These are phyloP conservation scores for Cladosporium colombiae DNA, from an alignment of 2,329 filamentous ascomycete species.

Conservation along the genomic window DNA sequence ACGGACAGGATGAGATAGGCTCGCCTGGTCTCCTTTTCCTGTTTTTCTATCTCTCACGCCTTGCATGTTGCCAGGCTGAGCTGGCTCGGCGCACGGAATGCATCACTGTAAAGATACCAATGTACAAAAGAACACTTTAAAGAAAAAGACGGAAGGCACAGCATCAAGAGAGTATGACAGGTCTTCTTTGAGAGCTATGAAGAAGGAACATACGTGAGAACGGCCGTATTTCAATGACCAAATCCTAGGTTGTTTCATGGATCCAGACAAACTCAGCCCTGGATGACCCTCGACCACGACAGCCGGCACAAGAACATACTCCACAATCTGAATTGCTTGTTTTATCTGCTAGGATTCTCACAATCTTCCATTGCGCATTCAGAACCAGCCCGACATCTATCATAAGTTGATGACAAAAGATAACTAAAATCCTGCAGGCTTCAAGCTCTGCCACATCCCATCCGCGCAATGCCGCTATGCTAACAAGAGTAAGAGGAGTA, in stretches of 20 bases:
- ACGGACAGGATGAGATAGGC: slow-evolving; percentile 52
- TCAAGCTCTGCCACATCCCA: background rate
- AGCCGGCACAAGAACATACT: background rate
- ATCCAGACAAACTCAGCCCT: background rate
- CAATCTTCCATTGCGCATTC: background rate
- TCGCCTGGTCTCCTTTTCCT: background rate
- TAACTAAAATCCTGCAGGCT: background rate
- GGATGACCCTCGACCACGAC: background rate
- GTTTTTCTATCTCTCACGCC: slow-evolving; percentile 10
- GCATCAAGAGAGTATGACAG: background rate
- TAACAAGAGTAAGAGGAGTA: background rate
- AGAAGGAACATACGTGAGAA: background rate
- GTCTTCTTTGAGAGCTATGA: background rate
- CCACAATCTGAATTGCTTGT: background rate
- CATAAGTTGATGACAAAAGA: background rate
- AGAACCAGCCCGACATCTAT: slow-evolving; percentile 5
- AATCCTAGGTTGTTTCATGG: background rate
- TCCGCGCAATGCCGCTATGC: slow-evolving; percentile 6
- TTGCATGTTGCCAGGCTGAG: slow-evolving; percentile 16
- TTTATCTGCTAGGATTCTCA: background rate
- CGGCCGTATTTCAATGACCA: background rate
- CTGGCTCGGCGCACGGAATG: slow-evolving; percentile 13
- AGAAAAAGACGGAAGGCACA: background rate
- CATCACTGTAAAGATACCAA: slow-evolving; percentile 23
- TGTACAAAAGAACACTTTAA: slow-evolving; percentile 18